Conservation (phyloP, 208 protist species). For the Leishmania aethiopica region DNA sequence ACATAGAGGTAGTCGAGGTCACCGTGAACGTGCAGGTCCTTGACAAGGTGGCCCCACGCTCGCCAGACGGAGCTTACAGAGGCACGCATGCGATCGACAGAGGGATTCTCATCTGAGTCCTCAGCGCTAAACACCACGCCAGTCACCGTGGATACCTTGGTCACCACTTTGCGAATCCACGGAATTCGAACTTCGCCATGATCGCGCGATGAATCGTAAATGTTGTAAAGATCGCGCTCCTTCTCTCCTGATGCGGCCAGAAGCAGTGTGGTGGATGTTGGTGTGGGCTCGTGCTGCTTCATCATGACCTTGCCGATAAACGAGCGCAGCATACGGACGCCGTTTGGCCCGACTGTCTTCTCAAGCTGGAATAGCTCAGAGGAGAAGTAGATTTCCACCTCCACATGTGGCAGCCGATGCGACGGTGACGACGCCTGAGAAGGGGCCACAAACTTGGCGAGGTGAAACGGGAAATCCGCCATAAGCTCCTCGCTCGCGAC, state of each 20-base stretch:
- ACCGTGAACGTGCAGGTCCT: conserved; percentile 84
- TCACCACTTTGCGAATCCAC: conserved; percentile 51
- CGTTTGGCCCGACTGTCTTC: conserved; percentile 54
- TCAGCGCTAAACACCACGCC: conserved; percentile 51
- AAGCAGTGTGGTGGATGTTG: conserved; percentile 62
- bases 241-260: conserved; percentile 46
- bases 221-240: conserved; percentile 37
- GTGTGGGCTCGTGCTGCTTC: conserved; percentile 76
- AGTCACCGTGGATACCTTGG: conserved; percentile 51
- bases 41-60: conserved; percentile 86
- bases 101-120: conserved; percentile 34
- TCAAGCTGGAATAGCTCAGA: conserved; percentile 76
- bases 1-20: conserved; percentile 86
- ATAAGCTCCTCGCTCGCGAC: conserved; percentile 61
- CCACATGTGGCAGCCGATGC: conserved; percentile 50
- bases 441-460: conserved; percentile 62
- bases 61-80: conserved; percentile 73
- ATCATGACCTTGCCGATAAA: conserved; percentile 82
- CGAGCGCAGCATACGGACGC: conserved; percentile 59
- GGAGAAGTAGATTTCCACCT: conserved; percentile 88
- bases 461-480: conserved; percentile 81
- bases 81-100: conserved; percentile 48
- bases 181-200: conserved; percentile 49
- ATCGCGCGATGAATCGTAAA: conserved; percentile 18
- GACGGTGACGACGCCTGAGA: conserved; percentile 5